Evolutionary conservation across 306 rosid species (phyloP).

Genomic region (Prunus dulcis): DNA sequence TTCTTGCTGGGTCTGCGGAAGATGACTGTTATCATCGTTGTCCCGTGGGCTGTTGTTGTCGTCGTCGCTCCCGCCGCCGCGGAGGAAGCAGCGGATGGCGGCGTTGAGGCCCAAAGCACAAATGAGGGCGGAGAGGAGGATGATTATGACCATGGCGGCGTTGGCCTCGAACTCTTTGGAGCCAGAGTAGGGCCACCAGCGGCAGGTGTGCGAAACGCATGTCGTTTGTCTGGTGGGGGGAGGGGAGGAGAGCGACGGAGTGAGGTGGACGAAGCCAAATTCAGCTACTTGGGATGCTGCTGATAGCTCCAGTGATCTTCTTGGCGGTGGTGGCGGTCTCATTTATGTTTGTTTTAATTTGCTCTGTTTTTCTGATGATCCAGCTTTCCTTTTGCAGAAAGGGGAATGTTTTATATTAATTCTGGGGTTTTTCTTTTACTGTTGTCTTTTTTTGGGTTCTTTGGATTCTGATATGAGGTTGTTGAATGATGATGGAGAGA

Average conservation of each 20-base stretch:
- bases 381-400: slow-evolving; percentile 10
- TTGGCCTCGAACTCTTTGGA: slow-evolving; percentile 45
- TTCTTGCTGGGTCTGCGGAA: neutral
- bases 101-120: slow-evolving; percentile 42
- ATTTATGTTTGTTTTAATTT: neutral
- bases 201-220: slow-evolving; percentile 23
- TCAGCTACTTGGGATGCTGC: neutral
- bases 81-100: slow-evolving; percentile 47
- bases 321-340: neutral
- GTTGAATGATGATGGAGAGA: neutral
- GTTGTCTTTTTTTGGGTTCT: neutral
- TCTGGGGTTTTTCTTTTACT: neutral
- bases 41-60: neutral
- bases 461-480: too few relatives aligned
- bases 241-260: slow-evolving; percentile 12
- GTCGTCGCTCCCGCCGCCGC: neutral
- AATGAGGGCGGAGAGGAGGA: slow-evolving; percentile 48
- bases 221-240: neutral
- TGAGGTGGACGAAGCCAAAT: slow-evolving; percentile 1
- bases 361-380: neutral
- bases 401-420: neutral
- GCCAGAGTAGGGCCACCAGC: slow-evolving; percentile 39
- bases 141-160: slow-evolving; percentile 36
- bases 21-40: neutral
- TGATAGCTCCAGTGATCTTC: neutral